These are phyloP conservation scores for Peziza echinospora DNA, from an alignment of 495 filamentous ascomycete species.

Conservation along the genomic window DNA sequence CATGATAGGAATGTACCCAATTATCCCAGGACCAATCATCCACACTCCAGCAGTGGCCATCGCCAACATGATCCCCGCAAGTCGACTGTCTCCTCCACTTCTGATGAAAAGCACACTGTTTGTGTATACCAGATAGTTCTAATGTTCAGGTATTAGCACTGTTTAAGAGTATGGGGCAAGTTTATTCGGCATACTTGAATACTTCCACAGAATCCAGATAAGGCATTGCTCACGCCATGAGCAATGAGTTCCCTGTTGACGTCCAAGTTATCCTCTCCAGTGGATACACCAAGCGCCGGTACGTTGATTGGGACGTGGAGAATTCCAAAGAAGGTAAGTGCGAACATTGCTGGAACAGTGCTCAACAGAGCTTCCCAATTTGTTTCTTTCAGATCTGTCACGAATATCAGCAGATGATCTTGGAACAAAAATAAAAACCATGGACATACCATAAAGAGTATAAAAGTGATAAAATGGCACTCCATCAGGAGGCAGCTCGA, in stretches of 20 bases:
- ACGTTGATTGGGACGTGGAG: constrained; percentile 97
- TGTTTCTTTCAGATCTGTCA: constrained; percentile 44
- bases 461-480: constrained; percentile 97
- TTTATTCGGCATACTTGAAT: constrained; percentile 57
- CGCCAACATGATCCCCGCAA: constrained; percentile 75
- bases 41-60: constrained; percentile 57
- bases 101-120: constrained; percentile 90
- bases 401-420: constrained; percentile 13
- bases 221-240: constrained; percentile 76
- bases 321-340: constrained; percentile 89
- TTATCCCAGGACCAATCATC: constrained; percentile 61
- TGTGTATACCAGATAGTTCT: constrained; percentile 87
- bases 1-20: constrained; percentile 90
- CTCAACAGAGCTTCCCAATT: constrained; percentile 61
- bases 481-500: constrained; percentile 56
- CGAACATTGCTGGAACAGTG: constrained; percentile 85
- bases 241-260: constrained; percentile 81
- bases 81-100: constrained; percentile 64
- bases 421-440: constrained; percentile 19
- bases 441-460: constrained; percentile 78
- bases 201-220: constrained; percentile 69
- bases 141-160: constrained; percentile 11
- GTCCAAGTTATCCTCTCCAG: constrained; percentile 73
- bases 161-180: constrained; percentile 21
- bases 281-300: constrained; percentile 69